Evolutionary conservation across 257 asterid genomes (phyloP).

Genomic region (Orobanche coerulescens): DNA sequence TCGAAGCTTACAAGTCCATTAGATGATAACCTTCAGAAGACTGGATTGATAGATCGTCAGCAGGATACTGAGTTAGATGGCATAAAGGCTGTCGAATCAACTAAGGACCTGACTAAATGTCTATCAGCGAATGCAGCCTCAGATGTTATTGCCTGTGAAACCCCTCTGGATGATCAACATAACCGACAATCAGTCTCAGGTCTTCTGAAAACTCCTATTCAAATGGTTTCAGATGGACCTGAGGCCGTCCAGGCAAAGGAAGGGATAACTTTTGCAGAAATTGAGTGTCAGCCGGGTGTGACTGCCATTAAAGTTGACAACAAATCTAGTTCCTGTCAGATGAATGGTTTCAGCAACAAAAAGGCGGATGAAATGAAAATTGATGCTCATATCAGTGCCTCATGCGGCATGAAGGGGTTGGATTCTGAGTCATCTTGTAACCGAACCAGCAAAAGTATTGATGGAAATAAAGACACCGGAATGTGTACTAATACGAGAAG

Average conservation of each 20-base stretch:
- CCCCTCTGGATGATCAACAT: conserved; percentile 29
- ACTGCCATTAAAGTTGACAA: conserved; percentile 32
- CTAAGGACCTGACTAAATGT: conserved; percentile 30
- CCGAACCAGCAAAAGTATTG: conserved; percentile 31
- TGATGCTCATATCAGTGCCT: conserved; percentile 34
- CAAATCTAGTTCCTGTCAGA: conserved; percentile 36
- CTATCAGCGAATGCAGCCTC: conserved; percentile 24
- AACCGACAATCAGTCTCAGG: conserved; percentile 29
- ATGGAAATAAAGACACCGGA: conserved; percentile 40
- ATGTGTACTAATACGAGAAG: conserved; percentile 25
- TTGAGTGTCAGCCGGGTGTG: conserved; percentile 31
- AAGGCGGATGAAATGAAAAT: conserved; percentile 22
- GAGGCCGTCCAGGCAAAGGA: conserved; percentile 31
- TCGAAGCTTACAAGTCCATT: conserved; percentile 33
- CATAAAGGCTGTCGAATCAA: conserved; percentile 41
- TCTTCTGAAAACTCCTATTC: conserved; percentile 27
- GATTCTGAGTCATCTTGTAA: conserved; percentile 46
- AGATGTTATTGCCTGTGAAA: conserved; percentile 37
- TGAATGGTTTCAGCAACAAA: conserved; percentile 39
- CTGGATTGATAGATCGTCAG: conserved; percentile 29
- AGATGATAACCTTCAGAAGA: conserved; percentile 28
- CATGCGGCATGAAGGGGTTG: conserved; percentile 34
- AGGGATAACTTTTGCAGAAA: conserved; percentile 32
- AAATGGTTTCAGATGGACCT: conserved; percentile 32
- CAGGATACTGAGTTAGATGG: conserved; percentile 39